Evolutionary conservation across 2,329 filamentous ascomycete genomes (phyloP).

Genomic region (Esteya vermicola): DNA sequence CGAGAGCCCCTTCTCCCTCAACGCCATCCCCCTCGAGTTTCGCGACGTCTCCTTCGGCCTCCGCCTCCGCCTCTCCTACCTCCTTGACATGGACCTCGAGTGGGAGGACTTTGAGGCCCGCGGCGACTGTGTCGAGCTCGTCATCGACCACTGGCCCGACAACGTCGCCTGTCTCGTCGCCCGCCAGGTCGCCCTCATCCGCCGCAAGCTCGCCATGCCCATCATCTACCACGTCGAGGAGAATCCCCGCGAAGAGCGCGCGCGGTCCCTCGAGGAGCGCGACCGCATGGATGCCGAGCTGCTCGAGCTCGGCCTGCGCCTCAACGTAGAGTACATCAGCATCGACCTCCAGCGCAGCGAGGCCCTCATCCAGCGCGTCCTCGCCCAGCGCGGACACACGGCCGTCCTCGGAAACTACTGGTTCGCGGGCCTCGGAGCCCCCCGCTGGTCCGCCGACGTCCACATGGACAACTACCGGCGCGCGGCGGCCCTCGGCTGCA

Average conservation of each 20-base stretch:
- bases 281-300: slow-evolving; percentile 37
- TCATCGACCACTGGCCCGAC: slow-evolving; percentile 41
- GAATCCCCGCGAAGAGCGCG: slow-evolving; percentile 26
- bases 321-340: slow-evolving; percentile 51
- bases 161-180: slow-evolving; percentile 34
- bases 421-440: slow-evolving; percentile 27
- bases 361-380: slow-evolving; percentile 29
- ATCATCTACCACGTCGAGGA: slow-evolving; percentile 45
- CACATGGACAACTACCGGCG: slow-evolving; percentile 39
- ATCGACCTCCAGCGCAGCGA: slow-evolving; percentile 46
- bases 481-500: slow-evolving; percentile 42
- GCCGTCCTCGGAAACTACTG: slow-evolving; percentile 47
- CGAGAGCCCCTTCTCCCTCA: slow-evolving; percentile 45
- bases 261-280: slow-evolving; percentile 21
- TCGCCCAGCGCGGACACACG: slow-evolving; percentile 38
- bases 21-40: slow-evolving; percentile 42
- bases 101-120: slow-evolving; percentile 40
- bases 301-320: slow-evolving; percentile 47
- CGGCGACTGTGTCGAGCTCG: slow-evolving; percentile 45
- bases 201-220: slow-evolving; percentile 39
- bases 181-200: slow-evolving; percentile 40
- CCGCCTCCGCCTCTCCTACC: slow-evolving; percentile 43
- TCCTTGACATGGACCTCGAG: slow-evolving; percentile 36
- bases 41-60: slow-evolving; percentile 47
- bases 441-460: slow-evolving; percentile 39